Evolutionary conservation across 306 rosid species (phyloP), one percentile per base, ranked within the genome.

Genomic region (Rubus parviflorus): DNA sequence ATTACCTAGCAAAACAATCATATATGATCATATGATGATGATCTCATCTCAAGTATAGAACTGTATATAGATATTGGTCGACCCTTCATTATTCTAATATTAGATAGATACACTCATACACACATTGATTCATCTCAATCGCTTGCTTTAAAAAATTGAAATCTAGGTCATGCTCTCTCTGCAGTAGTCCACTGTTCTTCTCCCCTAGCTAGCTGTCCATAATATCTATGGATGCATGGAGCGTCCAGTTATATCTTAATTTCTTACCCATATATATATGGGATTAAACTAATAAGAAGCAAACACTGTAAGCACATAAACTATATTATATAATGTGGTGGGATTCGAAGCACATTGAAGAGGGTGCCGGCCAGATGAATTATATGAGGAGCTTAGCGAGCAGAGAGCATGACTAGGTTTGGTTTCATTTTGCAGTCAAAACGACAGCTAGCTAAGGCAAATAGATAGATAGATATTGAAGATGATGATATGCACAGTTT

Each of bases 321-420:
- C 16, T 63, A 63, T 38, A 41, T 15, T 7, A 35, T 63, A 30
- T 30, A 22, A 4, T 43, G 69, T 58, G 45, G 77, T 58, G 42
- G 77, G 45, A 43, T 69, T 74, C 70, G 48, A 61, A 61, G 60
- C 78, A 30, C 78, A 61, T 61, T 17, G 61, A 74, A 74, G 70
- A 17, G 78, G 78, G 78, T 61, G 78, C 78, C 78, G 46, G 78
- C 78, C 78, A 47, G 68, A 43, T 65, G 51, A 74, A 69, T 74
- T 73, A 68, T 67, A 60, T 69, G 77, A 68, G 47, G 1, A 3
- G 53, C 53, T 11, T 4, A 49, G 17, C 4, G 6, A 49, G 54
- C 6, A 49, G 54, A 49, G 54, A 49, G 54, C 15, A 13, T 3
- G 70, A 40, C 47, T 38, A n/a, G 70, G 25, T 40, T 40, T 65